phyloP scores from a whole-genome alignment of 2,329 filamentous ascomycete genomes.

The Kalmusia sp. region DNA sequence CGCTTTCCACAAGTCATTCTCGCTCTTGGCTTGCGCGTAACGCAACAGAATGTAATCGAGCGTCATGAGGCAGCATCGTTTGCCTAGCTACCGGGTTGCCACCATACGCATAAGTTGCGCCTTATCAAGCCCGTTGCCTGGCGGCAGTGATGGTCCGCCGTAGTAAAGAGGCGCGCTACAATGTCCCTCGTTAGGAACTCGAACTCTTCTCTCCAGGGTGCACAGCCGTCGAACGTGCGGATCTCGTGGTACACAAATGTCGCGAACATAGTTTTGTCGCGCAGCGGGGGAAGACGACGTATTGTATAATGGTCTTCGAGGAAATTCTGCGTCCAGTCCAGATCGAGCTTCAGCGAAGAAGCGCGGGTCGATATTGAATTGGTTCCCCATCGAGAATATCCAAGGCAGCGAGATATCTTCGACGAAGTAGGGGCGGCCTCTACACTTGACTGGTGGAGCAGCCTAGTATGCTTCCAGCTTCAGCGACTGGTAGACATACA shows the following conservation, averaged over 20 bases:
- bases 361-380: conserved; percentile 18
- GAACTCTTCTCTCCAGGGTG: conserved; percentile 9
- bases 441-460: neutral
- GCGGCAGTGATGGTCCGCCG: conserved; percentile 9
- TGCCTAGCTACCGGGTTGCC: neutral
- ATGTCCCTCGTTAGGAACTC: conserved; percentile 10
- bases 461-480: conserved; percentile 6
- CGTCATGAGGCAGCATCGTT: no score
- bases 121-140: conserved; percentile 8
- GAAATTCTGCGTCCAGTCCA: conserved; percentile 12
- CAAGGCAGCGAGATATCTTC: conserved; percentile 16
- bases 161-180: conserved; percentile 11
- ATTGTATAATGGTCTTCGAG: conserved; percentile 10
- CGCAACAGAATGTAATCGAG: no score
- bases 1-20: no score
- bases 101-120: conserved; percentile 13
- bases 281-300: conserved; percentile 3
- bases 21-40: no score
- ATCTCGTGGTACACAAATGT: conserved; percentile 17
- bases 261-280: neutral
- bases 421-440: conserved; percentile 13
- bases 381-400: conserved; percentile 9
- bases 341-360: conserved; percentile 17
- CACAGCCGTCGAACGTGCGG: conserved; percentile 4
- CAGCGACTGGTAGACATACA: neutral